phyloP scores from a whole-genome alignment of 1,284 basidiomycete genomes.

The Naganishia sp. region DNA sequence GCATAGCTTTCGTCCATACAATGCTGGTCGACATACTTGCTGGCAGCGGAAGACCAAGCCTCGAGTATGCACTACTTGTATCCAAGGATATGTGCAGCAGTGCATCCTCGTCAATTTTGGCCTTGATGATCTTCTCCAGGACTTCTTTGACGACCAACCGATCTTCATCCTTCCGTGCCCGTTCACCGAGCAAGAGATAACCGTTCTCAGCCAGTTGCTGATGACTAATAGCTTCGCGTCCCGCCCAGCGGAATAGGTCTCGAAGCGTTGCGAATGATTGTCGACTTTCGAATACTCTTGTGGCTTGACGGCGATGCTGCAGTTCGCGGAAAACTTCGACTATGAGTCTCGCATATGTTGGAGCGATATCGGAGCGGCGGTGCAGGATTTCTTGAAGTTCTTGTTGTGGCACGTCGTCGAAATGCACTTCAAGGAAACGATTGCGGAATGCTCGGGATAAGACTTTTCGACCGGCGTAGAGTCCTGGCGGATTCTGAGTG shows the following conservation, averaged over 20 bases:
- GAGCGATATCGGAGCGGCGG: slow-evolving; percentile 84
- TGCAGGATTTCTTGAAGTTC: slow-evolving; percentile 93
- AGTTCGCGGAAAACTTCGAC: slow-evolving; percentile 91
- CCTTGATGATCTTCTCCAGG: slow-evolving; percentile 86
- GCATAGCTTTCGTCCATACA: slow-evolving; percentile 93
- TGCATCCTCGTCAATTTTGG: slow-evolving; percentile 70
- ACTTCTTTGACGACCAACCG: slow-evolving; percentile 87
- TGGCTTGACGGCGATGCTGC: slow-evolving; percentile 84
- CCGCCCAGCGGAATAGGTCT: slow-evolving; percentile 97
- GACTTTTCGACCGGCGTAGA: slow-evolving; percentile 96
- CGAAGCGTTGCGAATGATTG: slow-evolving; percentile 95
- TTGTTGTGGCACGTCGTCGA: slow-evolving; percentile 91
- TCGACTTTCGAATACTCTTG: slow-evolving; percentile 95
- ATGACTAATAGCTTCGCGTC: slow-evolving; percentile 81
- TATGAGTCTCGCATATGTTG: slow-evolving; percentile 86
- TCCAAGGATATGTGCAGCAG: slow-evolving; percentile 67
- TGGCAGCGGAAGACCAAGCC: slow-evolving; percentile 44
- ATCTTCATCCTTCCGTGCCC: slow-evolving; percentile 81
- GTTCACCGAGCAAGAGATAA: slow-evolving; percentile 96
- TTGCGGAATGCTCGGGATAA: slow-evolving; percentile 95
- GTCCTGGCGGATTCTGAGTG: slow-evolving; percentile 94
- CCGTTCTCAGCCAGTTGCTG: slow-evolving; percentile 94
- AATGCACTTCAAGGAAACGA: slow-evolving; percentile 98
- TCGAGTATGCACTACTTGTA: slow-evolving; percentile 43
- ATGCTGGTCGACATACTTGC: slow-evolving; percentile 53